Percentiles rank a stretch among this genome's conserved stretches.
Conservation (phyloP, 371 early-diverging fungal species). For the Lichtheimia corymbifera region DNA sequence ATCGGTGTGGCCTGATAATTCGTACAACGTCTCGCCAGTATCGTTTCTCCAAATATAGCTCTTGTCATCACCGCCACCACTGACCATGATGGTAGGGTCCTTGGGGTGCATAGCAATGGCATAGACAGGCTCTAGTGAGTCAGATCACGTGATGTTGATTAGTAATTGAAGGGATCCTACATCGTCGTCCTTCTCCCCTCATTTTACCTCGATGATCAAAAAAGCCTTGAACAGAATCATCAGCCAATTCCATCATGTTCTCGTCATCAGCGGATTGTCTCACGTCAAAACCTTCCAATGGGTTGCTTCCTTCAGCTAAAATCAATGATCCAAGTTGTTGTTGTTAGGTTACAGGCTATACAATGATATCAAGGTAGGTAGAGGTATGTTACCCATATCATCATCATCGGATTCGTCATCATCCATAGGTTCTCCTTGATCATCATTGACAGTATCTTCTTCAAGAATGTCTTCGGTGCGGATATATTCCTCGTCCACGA, state of each 20-base stretch:
- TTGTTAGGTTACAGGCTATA: not conserved
- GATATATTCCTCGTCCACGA: constrained; percentile 28
- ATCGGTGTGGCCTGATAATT: constrained; percentile 78
- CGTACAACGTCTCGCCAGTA: constrained; percentile 75
- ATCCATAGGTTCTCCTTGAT: constrained; percentile 26
- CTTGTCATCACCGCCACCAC: constrained; percentile 95
- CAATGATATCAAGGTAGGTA: not conserved
- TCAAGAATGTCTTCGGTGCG: constrained; percentile 21
- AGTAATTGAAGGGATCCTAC: not conserved
- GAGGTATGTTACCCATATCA: not conserved
- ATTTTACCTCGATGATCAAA: constrained; percentile 80
- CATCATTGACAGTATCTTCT: constrained; percentile 14
- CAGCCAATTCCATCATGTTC: constrained; percentile 68
- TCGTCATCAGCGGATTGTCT: constrained; percentile 55
- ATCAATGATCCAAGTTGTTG: too few relatives aligned
- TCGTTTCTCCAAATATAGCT: constrained; percentile 88
- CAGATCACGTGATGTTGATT: not conserved
- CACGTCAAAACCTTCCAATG: constrained; percentile 33
- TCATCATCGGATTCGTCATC: constrained; percentile 16
- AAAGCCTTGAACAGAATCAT: constrained; percentile 93
- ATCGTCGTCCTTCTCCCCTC: not conserved
- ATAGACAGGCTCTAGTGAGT: constrained; percentile 81
- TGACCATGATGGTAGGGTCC: constrained; percentile 61
- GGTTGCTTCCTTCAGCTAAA: constrained; percentile 8
- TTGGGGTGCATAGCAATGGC: constrained; percentile 83